A percentile compares a stretch with the other conserved stretches of the same genome.
Conservation (phyloP, 805 yeast genomes). For the Spathaspora boniae region DNA sequence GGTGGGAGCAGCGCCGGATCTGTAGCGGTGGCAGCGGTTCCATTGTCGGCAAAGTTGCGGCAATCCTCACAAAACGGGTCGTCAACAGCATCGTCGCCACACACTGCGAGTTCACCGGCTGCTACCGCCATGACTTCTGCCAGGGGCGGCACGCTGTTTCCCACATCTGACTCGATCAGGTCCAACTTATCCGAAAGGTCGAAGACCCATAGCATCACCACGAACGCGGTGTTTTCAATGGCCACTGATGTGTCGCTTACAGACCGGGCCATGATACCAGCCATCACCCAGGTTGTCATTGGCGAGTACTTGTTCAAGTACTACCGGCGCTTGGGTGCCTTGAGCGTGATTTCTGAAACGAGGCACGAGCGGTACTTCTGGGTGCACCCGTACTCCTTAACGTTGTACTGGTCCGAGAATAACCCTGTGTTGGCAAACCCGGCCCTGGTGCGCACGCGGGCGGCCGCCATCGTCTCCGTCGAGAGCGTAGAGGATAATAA, state of each 20-base stretch:
- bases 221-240: slow-evolving; percentile 37
- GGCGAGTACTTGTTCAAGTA: slow-evolving; percentile 90
- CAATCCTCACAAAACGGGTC: not conserved
- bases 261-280: slow-evolving; percentile 73
- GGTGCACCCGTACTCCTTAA: slow-evolving; percentile 92
- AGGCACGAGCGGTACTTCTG: slow-evolving; percentile 93
- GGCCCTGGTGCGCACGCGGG: slow-evolving; percentile 62
- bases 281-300: slow-evolving; percentile 86
- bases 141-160: not conserved
- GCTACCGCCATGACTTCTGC: not conserved
- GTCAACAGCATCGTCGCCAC: not conserved
- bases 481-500: slow-evolving; percentile 80
- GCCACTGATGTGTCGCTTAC: slow-evolving; percentile 64
- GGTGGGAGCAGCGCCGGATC: not conserved
- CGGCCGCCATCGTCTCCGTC: slow-evolving; percentile 75
- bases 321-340: slow-evolving; percentile 71
- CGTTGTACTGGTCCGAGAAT: slow-evolving; percentile 82
- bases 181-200: slow-evolving; percentile 30
- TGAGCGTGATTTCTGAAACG: slow-evolving; percentile 69
- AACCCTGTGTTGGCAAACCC: slow-evolving; percentile 77
- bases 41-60: slow-evolving; percentile 2
- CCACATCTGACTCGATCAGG: slow-evolving; percentile 21
- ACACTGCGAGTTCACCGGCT: not conserved
- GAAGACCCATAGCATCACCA: slow-evolving; percentile 30
- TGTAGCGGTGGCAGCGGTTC: not conserved